Evolutionary conservation across 129 eudicot genomes (phyloP).

Genomic region (Rutidosis leptorrhynchoides): DNA sequence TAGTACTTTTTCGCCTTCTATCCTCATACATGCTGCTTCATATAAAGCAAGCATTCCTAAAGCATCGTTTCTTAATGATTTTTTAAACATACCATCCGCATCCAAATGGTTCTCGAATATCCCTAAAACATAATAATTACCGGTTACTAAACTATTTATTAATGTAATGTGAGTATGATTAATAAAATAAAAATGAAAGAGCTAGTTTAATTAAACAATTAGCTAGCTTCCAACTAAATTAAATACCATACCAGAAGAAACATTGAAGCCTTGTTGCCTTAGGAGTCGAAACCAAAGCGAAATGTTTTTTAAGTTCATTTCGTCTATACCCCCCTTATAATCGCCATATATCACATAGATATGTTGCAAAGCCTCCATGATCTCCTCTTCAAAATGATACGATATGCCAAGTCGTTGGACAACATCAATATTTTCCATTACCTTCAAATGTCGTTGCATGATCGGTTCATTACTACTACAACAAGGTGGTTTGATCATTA

Average conservation of each 20-base stretch:
- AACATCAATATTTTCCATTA: background rate
- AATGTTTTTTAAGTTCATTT: background rate
- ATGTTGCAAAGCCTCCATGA: background rate
- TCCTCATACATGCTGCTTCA: conserved; percentile 6
- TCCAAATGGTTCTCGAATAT: background rate
- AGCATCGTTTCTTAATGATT: background rate
- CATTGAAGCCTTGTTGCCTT: background rate
- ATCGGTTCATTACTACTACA: no score
- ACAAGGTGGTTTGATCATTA: background rate
- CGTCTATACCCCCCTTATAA: background rate
- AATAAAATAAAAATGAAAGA: no score
- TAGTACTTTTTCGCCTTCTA: conserved; percentile 1
- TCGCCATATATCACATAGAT: background rate
- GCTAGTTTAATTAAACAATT: no score
- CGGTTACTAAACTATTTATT: background rate
- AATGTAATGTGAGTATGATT: background rate
- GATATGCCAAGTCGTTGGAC: conserved; percentile 4
- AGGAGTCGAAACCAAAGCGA: background rate
- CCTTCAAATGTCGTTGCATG: background rate
- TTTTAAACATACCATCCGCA: background rate
- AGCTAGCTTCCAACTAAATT: background rate
- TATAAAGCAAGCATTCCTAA: background rate
- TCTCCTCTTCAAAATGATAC: background rate
- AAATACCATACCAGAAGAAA: background rate
- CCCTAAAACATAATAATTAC: background rate